phyloP scores from a whole-genome alignment of 495 filamentous ascomycete genomes.

The Aspergillus nidulans region DNA sequence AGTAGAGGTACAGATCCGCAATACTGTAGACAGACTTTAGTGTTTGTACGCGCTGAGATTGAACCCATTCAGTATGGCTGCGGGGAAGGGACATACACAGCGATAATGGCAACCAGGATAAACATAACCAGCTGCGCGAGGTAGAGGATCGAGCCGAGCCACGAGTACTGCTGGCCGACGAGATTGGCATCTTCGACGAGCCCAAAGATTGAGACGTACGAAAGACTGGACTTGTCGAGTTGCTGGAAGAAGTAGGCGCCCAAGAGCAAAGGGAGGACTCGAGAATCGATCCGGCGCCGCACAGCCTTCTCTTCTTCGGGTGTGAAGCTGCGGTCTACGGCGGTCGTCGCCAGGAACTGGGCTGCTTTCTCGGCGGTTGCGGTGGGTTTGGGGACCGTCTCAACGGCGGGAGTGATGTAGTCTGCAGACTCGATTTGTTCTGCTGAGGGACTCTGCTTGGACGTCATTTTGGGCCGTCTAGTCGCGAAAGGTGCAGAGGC shows the following conservation, averaged over 20 bases:
- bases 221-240: slow-evolving; percentile 50
- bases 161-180: slow-evolving; percentile 43
- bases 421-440: not conserved
- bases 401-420: not conserved
- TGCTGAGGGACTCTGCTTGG: not conserved
- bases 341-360: slow-evolving; percentile 18
- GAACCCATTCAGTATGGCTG: no score
- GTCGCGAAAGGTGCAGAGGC: no score
- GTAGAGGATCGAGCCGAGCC: slow-evolving; percentile 44
- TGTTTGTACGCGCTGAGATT: not conserved
- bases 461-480: not conserved
- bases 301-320: slow-evolving; percentile 43
- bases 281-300: slow-evolving; percentile 44
- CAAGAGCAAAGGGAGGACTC: slow-evolving; percentile 39
- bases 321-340: slow-evolving; percentile 28
- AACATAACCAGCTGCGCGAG: slow-evolving; percentile 40
- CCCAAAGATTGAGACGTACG: slow-evolving; percentile 47
- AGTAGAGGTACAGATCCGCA: slow-evolving; percentile 40
- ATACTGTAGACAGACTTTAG: slow-evolving; percentile 3
- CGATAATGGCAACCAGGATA: slow-evolving; percentile 16
- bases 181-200: slow-evolving; percentile 34
- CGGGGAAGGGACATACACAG: slow-evolving; percentile 15
- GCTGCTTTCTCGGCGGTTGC: slow-evolving; percentile 8
- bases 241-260: slow-evolving; percentile 41
- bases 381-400: not conserved